Evolutionary conservation across 345 rosid genomes (phyloP).

Genomic region (Ceriops tagal): DNA sequence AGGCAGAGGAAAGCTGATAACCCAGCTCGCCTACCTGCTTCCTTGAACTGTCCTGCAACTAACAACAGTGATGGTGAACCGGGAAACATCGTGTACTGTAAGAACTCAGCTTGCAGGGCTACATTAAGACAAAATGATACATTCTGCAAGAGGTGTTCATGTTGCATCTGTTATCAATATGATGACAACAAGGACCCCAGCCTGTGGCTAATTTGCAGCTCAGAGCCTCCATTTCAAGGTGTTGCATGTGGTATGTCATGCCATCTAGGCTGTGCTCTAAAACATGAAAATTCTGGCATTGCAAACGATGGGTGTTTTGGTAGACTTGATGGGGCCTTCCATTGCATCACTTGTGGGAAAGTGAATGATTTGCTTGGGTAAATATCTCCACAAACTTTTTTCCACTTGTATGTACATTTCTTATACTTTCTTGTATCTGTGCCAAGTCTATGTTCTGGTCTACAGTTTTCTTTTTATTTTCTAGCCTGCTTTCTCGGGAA

Average conservation of each 20-base stretch:
- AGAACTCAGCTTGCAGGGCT: slow-evolving; percentile 84
- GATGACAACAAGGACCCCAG: slow-evolving; percentile 97
- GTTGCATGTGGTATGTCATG: slow-evolving; percentile 75
- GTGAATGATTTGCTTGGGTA: slow-evolving; percentile 83
- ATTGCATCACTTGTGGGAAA: slow-evolving; percentile 68
- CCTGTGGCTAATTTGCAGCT: slow-evolving; percentile 76
- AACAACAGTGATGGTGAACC: slow-evolving; percentile 29
- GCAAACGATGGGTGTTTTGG: slow-evolving; percentile 40
- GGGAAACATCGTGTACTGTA: slow-evolving; percentile 45
- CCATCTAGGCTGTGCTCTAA: slow-evolving; percentile 83
- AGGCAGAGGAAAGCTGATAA: slow-evolving; percentile 64
- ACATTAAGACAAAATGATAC: slow-evolving; percentile 48
- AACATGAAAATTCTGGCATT: slow-evolving; percentile 60
- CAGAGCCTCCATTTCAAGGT: slow-evolving; percentile 57
- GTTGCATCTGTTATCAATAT: slow-evolving; percentile 72
- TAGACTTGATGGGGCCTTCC: slow-evolving; percentile 68
- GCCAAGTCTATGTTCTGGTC: too few species aligned
- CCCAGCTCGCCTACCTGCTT: slow-evolving; percentile 49
- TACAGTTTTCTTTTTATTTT: too few species aligned
- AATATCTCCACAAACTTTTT: slow-evolving; percentile 12
- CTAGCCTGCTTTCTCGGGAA: too few species aligned
- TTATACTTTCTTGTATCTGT: too few species aligned
- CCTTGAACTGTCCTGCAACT: slow-evolving; percentile 24
- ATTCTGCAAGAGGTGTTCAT: slow-evolving; percentile 88
- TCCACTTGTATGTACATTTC: neutral